Base-by-base conservation (phyloP, 768 basidiomycete species). In the Gymnopilus junonius region DNA sequence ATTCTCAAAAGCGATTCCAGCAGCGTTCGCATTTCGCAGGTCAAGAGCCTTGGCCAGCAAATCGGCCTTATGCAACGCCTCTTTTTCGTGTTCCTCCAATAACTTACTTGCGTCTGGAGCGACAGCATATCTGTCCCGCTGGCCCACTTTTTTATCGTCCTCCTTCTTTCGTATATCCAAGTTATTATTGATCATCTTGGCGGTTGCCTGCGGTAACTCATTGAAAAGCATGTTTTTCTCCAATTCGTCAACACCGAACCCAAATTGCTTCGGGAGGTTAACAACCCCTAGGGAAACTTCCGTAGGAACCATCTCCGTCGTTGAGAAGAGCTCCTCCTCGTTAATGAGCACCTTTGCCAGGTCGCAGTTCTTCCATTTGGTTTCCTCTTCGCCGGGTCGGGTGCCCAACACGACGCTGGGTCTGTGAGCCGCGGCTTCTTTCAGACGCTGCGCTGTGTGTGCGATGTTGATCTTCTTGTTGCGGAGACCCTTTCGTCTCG, bases 1-100 rank as follows among this genome's bases (percentile, higher is more conserved):
- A 74, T 97, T 98, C 77, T 95, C 93, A 69, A 84, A 93, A 55
- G 92, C 87, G 64, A 98, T 88, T n/a, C 94, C 94, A 31, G 77
- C 80, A 29, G 94, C 92, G 67, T 91, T 93, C 17, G 97, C 91
- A 71, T 99, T 98, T 65, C 90, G 81, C 69, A 99, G 76, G 77
- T 97, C 95, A 21, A 95, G 76, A 31, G 94, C 76, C 67, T 84
- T 83, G 43, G 90, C 88, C 60, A 97, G 82, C 69, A 76, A 71
- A 63, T 78, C 83, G 5, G 83, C 80, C 70, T 88, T 89, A 59
- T 63, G 62, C 31, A 79, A 51, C 21, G 17, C 48, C 37, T 53
- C 25, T 15, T 2, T n/a, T 12, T 20, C n/a, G 1, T 21, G 27
- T n/a, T 50, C 27, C 25, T 31, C 31, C 45, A 23, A 20, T 27